Evolutionary conservation across 352 stramenopile species (phyloP).

Genomic region (Elongisporangium anandrum): DNA sequence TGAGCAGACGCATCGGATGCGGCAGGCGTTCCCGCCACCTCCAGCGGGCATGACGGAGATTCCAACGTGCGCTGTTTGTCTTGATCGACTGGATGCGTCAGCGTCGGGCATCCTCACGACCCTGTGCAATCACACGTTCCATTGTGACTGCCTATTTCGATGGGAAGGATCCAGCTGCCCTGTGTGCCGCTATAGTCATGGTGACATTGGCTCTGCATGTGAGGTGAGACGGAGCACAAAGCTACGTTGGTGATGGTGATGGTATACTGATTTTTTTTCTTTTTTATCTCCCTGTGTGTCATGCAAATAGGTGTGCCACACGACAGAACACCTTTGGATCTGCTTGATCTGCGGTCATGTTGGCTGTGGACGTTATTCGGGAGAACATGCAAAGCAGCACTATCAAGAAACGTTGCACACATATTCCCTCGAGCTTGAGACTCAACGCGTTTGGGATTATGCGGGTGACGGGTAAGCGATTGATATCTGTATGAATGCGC

Average conservation of each 20-base stretch:
- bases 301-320: conserved; percentile 75
- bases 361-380: conserved; percentile 95
- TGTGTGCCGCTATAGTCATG: conserved; percentile 96
- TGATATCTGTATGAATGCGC: conserved; percentile 20
- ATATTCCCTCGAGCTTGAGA: conserved; percentile 95
- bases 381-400: conserved; percentile 93
- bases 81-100: conserved; percentile 85
- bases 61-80: conserved; percentile 89
- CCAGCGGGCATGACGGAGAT: conserved; percentile 83
- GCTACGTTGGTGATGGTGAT: conserved; percentile 11
- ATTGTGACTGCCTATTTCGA: conserved; percentile 94
- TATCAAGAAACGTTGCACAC: conserved; percentile 92
- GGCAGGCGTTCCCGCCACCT: conserved; percentile 51
- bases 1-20: conserved; percentile 9
- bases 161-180: conserved; percentile 95
- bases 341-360: conserved; percentile 95
- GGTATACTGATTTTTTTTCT: neutral
- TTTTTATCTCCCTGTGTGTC: neutral
- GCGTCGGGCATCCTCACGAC: conserved; percentile 93
- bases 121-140: conserved; percentile 98
- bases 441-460: conserved; percentile 96
- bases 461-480: conserved; percentile 84
- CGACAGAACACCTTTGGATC: conserved; percentile 94
- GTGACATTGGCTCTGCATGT: conserved; percentile 90
- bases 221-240: conserved; percentile 55